Base-by-base conservation (phyloP, 1,284 basidiomycete genomes). In the Ganoderma leucocontextum region DNA sequence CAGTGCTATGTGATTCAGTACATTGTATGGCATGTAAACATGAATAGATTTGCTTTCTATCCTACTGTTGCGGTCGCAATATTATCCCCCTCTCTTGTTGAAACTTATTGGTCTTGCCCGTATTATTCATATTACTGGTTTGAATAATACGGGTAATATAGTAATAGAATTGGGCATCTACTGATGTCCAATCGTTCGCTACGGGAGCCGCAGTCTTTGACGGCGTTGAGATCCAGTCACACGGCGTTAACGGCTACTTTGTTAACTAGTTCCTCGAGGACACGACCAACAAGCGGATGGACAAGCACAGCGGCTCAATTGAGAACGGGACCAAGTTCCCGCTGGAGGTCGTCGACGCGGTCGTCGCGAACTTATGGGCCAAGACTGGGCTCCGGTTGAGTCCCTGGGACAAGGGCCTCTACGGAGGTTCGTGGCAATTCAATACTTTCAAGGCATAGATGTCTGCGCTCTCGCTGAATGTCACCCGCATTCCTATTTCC, bases 231-330 rank as follows among this genome's bases (percentile, higher is more conserved):
- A 65, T 81, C 10, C n/a, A n/a, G n/a, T n/a, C n/a, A n/a, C 79
- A 79, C 63, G 73, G 71, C 36, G 77, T 79, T 3, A 78, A 80
- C 41, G 81, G 81, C 1, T 81, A 80, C 67, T 74, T 83, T 1
- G 22, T 79, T 29, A 81, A 83, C 68, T 80, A 82, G 71, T 83
- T 82, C 73, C 41, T 80, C 15, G 78, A 82, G 47, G 75, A 79
- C 63, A 72, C 74, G 0, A 70, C 81, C 55, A 89, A 89, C 79
- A 78, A 83, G 38, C 83, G 87, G 36, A 85, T 83, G 17, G 89
- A 90, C 76, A 78, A 81, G 47, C 90, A 87, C 75, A 88, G 88
- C 15, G 88, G 88, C 5, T 80, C 80, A 5, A 65, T 86, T 22
- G 84, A 86, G 75, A 87, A 87, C 74, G 80, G 88, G 39, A 72